Evolutionary conservation across 2,329 filamentous ascomycete genomes (phyloP), one percentile per base, ranked within the genome.

Genomic region (Aspergillus proliferans): DNA sequence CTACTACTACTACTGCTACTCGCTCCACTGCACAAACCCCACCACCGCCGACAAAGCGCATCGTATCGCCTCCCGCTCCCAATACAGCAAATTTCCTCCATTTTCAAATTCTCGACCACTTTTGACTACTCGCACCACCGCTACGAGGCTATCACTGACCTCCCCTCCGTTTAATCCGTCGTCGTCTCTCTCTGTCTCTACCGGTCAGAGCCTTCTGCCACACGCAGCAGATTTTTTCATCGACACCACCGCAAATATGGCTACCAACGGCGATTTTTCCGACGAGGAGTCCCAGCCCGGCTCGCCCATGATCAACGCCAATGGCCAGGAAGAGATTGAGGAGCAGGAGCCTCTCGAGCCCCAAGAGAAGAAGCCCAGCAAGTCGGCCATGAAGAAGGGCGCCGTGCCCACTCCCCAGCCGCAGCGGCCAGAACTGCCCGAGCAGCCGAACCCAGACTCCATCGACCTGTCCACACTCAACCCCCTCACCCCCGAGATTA

Each of bases 401-500:
- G 79, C 74, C 6, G 58, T 58, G 15, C 51, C 62, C 36, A 73
- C 84, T 58, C 76, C 80, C 51, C 77, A 76, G 51, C 73, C 83
- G 48, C 77, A 81, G 63, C 76, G 81, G 62, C 85, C 85, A 56
- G 76, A 77, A 55, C 78, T 89, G 50, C 93, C 93, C 62, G 88
- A 90, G 61, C 93, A 98, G 77, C 95, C 93, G 58, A 88, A 98
- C 60, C 89, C 93, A 63, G 84, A 86, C 70, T 86, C 90, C 61
- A 81, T 98, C 65, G 88, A 97, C 66, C 81, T 96, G 64, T 81
- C 82, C 58, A 82, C 75, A 47, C 78, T 98, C 62, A 88, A 80
- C 58, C 92, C 93, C 50, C 78, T 96, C 62, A 94, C 92, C 14
- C 90, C 91, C 58, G 92, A 97, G 71, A 97, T 98, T 68, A 98